A percentile compares a stretch with the other conserved stretches of the same genome.
phyloP scores from a whole-genome alignment of 83 land plant genomes.

The Thuja plicata region DNA sequence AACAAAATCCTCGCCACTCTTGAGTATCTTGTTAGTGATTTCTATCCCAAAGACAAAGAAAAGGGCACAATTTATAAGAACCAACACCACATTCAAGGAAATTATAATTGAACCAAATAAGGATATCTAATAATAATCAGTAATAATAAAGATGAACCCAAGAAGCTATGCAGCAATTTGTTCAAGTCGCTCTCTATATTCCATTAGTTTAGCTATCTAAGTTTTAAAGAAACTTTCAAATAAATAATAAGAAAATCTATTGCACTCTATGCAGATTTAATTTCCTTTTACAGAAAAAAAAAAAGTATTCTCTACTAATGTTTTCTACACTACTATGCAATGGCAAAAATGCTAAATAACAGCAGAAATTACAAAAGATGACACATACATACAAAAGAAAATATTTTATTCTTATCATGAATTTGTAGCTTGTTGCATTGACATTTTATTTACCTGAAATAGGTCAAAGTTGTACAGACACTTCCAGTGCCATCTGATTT shows the following conservation, averaged over 20 bases:
- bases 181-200: not conserved
- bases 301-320: not conserved
- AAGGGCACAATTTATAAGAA: not conserved
- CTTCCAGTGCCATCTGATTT: not conserved
- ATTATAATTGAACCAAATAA: not conserved
- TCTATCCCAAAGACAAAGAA: slow-evolving; percentile 22
- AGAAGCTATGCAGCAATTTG: not conserved
- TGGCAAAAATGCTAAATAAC: not conserved
- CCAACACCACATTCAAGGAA: not conserved
- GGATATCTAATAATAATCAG: not conserved
- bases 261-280: not conserved
- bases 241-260: not conserved
- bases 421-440: not conserved
- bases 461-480: not conserved
- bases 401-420: not conserved
- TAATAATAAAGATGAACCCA: not conserved
- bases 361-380: not conserved
- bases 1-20: slow-evolving; percentile 72
- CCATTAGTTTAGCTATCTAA: not conserved
- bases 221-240: not conserved
- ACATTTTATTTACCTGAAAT: not conserved
- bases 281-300: not conserved
- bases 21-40: slow-evolving; percentile 70
- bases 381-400: not conserved
- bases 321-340: not conserved